Evolutionary conservation across 495 filamentous ascomycete genomes (phyloP).

Genomic region (Aspergillus affinis): DNA sequence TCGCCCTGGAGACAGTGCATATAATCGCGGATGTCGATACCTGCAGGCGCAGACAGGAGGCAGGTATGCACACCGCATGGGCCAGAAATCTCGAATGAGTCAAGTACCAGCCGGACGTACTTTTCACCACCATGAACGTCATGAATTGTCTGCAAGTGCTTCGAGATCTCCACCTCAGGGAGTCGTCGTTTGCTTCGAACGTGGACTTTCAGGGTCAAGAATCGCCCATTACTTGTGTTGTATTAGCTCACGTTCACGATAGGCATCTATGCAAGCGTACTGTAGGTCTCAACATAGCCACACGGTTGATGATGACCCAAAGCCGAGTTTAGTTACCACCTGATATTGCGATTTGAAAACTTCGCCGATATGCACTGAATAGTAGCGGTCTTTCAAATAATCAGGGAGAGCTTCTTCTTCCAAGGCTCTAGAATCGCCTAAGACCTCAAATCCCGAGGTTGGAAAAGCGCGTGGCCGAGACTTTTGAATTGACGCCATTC

Average conservation of each 20-base stretch:
- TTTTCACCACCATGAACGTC: conserved; percentile 30
- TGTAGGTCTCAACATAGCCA: conserved; percentile 49
- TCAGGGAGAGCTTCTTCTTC: conserved; percentile 46
- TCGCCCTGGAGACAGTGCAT: conserved; percentile 14
- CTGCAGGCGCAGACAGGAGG: conserved; percentile 41
- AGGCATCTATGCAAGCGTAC: conserved; percentile 16
- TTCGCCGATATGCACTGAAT: conserved; percentile 47
- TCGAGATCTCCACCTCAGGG: conserved; percentile 36
- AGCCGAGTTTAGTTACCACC: conserved; percentile 46
- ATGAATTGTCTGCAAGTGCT: conserved; percentile 24
- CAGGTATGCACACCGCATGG: conserved; percentile 42
- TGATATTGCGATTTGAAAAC: conserved; percentile 40
- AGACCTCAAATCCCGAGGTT: conserved; percentile 13
- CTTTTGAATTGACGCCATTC: too few species aligned
- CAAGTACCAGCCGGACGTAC: conserved; percentile 34
- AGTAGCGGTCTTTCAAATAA: conserved; percentile 39
- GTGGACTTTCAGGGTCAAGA: conserved; percentile 38
- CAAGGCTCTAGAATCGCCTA: conserved; percentile 18
- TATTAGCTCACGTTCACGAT: too few species aligned
- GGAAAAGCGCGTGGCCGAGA: conserved; percentile 7
- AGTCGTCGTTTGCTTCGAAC: conserved; percentile 15
- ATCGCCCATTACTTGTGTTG: neutral
- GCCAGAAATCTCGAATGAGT: conserved; percentile 37
- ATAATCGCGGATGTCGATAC: conserved; percentile 28
- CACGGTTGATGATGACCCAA: conserved; percentile 48